Evolutionary conservation across 345 rosid species (phyloP), one percentile per base, ranked within the genome.

Genomic region (Garcia nutans): DNA sequence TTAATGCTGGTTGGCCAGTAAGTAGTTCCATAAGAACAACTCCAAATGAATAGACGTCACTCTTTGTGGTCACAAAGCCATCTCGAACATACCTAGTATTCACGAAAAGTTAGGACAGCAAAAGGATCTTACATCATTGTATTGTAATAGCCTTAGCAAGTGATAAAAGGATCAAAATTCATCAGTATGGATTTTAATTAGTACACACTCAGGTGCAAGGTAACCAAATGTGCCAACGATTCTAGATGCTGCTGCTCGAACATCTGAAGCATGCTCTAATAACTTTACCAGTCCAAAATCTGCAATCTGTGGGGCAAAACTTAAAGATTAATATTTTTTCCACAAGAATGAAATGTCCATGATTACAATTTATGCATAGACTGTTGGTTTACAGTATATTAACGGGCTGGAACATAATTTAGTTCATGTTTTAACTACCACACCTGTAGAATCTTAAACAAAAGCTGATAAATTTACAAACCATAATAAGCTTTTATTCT

Each of bases 221-320:
- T 84, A 84, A 71, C 85, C 85, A 45, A 84, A 82, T 63, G 83
- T 82, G 77, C 85, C 85, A 42, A 82, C 85, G 22, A 84, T 78
- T 71, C 85, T 76, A 31, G 85, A 82, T 26, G 82, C 81, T 9
- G 76, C 75, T 50, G 77, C 75, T 68, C 80, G 78, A 72, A 77
- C 77, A 50, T 82, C 83, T 1, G 83, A 71, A 70, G 83, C 74
- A 71, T 79, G 71, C 52, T 83, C 81, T 26, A 83, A 28, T n/a
- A 84, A 75, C 65, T 84, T 82, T 17, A 80, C 82, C 41, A 82
- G 71, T 31, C 85, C 82, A 65, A 84, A 84, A 72, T 82, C 85
- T 56, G 80, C 82, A 69, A 85, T 80, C 87, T 85, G 80, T 37
- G 23, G 37, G 69, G 50, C 68, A 74, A 65, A 76, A 60, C 13